Evolutionary conservation across 306 rosid genomes (phyloP).

Genomic region (Canavalia ensiformis): DNA sequence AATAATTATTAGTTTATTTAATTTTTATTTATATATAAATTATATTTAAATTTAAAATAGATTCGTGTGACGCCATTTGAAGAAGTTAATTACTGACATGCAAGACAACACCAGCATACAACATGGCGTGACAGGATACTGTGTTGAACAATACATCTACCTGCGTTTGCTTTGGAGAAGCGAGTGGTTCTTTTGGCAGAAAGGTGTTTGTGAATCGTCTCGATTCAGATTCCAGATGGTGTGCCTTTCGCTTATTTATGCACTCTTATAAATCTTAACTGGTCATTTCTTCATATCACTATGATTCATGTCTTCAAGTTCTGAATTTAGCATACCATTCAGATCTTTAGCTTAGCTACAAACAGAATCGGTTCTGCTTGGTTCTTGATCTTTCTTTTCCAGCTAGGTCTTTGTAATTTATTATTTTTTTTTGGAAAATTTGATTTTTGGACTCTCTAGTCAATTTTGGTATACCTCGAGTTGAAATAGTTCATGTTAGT

Average conservation of each 20-base stretch:
- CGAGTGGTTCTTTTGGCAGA: background rate
- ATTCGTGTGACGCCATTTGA: too few species aligned
- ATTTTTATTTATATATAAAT: too few species aligned
- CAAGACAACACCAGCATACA: too few species aligned
- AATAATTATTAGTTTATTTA: too few species aligned
- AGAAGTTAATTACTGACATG: too few species aligned
- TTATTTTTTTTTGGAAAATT: background rate
- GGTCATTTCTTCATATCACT: background rate
- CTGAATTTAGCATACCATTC: background rate
- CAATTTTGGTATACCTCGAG: background rate
- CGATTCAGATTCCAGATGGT: background rate
- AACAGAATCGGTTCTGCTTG: background rate
- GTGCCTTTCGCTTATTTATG: background rate
- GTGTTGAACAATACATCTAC: too few species aligned
- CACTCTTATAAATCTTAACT: background rate
- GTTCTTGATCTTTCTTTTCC: background rate
- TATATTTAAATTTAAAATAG: too few species aligned
- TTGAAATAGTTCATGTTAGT: background rate
- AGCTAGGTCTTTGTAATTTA: background rate
- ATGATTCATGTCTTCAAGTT: background rate
- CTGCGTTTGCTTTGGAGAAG: background rate
- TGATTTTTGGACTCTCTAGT: slow-evolving; percentile 14
- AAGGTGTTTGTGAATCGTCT: background rate
- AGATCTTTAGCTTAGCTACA: background rate
- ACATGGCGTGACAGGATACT: too few species aligned